Base-by-base conservation (phyloP, 768 basidiomycete genomes). In the Chiua virens region DNA sequence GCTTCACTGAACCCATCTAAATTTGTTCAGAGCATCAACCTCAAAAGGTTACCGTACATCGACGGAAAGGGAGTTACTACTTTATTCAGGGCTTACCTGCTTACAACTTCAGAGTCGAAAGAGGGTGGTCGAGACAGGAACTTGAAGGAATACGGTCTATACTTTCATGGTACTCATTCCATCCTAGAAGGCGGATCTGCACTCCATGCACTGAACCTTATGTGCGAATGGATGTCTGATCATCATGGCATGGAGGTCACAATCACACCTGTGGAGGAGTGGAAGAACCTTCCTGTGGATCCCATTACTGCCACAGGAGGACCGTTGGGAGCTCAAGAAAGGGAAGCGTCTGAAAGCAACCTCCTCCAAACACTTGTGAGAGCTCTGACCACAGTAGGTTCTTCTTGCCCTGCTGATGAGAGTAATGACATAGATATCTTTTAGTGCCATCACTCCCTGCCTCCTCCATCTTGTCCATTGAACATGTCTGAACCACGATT, bases 251-350 rank as follows among this genome's bases (percentile, higher is more conserved):
- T 62, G 47, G 49, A 53, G 7, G 34, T 62, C 34, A 28, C 1
- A 14, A 47, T 62, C 8, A 40, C 53, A 1, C 54, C 44, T 27
- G 53, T 22, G 17, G 49, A 62, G 23, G 64, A 67, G 27, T 63
- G 63, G 63, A 59, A 52, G 21, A 57, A 65, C 37, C 60, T 65
- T 13, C 65, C 65, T 1, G 52, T 54, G 7, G 65, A 67, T 22
- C 66, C 63, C 7, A 52, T 65, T 21, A 52, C 50, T 28, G 66
- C 64, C 1, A 67, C 50, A 0, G 64, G 65, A 15, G 63, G 64
- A 8, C 48, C 28, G 9, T 52, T 39, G 17, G 17, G n/a, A n/a
- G n/a, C n/a, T n/a, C n/a, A 50, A 3, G 56, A 49, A n/a, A 65
- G 65, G 64, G 48, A 38, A 9, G 49, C 47, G 3, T 41, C 17